Conservation (phyloP, 768 basidiomycete species). For the Xerocomellus intermedius region DNA sequence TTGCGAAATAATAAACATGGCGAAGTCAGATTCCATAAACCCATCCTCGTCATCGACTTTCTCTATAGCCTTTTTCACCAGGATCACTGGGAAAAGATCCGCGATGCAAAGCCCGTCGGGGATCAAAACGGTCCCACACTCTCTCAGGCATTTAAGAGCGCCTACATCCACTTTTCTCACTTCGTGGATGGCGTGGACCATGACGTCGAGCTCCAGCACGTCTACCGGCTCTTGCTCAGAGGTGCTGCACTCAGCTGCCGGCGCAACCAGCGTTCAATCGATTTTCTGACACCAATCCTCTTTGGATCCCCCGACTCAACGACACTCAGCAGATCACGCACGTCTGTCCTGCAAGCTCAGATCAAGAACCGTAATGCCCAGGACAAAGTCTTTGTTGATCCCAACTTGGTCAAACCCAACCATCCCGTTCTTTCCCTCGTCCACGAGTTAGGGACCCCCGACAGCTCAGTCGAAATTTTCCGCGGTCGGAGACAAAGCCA, state of each 20-base stretch:
- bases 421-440: not conserved
- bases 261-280: not conserved
- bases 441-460: not conserved
- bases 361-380: not conserved
- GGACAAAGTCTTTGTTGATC: not conserved
- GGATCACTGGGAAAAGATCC: not conserved
- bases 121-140: not conserved
- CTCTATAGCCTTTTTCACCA: not conserved
- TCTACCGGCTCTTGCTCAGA: no score
- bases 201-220: not conserved
- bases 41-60: not conserved
- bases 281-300: not conserved
- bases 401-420: not conserved
- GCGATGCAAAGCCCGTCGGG: not conserved
- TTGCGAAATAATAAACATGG: not conserved
- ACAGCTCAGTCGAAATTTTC: not conserved
- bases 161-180: not conserved
- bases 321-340: not conserved
- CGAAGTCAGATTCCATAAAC: not conserved
- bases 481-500: no score
- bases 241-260: not conserved
- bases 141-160: not conserved
- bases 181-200: not conserved
- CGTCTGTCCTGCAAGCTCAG: not conserved
- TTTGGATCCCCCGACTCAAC: not conserved